Base-by-base conservation (phyloP, 805 yeast species). In the Sungouiozyma ichnusensis region DNA sequence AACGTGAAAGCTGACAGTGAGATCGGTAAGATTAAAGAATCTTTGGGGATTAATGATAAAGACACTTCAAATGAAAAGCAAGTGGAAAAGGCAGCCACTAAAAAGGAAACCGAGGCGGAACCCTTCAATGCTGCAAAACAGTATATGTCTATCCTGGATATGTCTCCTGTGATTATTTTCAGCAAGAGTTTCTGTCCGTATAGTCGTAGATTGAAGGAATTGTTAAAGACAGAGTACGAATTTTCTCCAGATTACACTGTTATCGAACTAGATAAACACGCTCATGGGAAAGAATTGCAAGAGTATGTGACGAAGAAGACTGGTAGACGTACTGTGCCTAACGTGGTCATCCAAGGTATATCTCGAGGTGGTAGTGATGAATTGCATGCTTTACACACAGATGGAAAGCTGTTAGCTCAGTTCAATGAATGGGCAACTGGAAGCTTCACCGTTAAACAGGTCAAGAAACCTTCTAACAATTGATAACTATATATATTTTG, bases 301-400 rank as follows among this genome's bases (percentile, higher is more conserved):
- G 74, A 68, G 15, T 81, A 81, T 60, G 70, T 92, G 40, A 81
- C 71, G 15, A 67, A 71, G 39, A 61, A 72, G 43, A 77, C 95
- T 3, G 94, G 92, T 5, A 77, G 96, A 51, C 65, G 65, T 20
- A 90, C 97, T 0, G 98, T 92, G 13, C 98, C 98, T 19, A 92
- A 92, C 57, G 74, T 92, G 16, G 69, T 85, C 41, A 74, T 90
- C 41, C 81, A 79, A 43, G 81, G 83, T 7, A 60, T 72, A 19
- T 79, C 90, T 38, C 72, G 83, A 49, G 98, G 98, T 33, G 98
- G 98, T 2, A 76, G 77, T 34, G 96, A 86, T 60, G 97, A 88
- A 43, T 76, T 92, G 59, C 67, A 62, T 19, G 69, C 65, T 29
- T 64, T 85, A 44, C 87, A 85, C 54, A 66, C 69, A 16, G 65